Base-by-base conservation (phyloP, 441 rosid genomes). In the Rhodomyrtus psidioides region DNA sequence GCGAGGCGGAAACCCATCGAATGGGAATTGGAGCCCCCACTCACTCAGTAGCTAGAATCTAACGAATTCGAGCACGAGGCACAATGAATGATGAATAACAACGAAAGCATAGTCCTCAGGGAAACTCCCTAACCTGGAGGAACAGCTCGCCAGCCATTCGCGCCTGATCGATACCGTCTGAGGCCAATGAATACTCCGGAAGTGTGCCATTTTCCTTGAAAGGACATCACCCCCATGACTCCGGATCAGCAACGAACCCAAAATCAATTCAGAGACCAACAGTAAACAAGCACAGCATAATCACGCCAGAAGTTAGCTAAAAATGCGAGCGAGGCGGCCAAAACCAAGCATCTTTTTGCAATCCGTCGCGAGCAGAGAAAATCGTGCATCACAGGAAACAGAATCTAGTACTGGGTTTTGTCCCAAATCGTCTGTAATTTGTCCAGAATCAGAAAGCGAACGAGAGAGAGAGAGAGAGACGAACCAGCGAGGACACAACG, bases 121-220 rank as follows among this genome's bases (percentile, higher is more conserved):
- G 12, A 76, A 53, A 8, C 56, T 75, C 76, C 84, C 34, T 16
- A 56, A 95, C 98, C 96, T 94, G 88, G 46, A 91, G 94, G 91
- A 97, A 95, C 16, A 84, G 90, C 59, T 94, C 91, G 81, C 94
- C 98, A 85, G 98, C 98, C 88, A 93, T 86, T 56, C 87, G 91
- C 44, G 98, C 98, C 89, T 96, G 98, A 84, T 85, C 53, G 55
- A 96, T 86, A 30, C 99, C 99, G 81, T 95, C 98, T 42, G 93
- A 60, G 1, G 98, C 96, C 82, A 97, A 89, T 56, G 92, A 93
- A 88, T 89, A 95, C 62, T 97, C 95, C 10, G 91, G 75, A 60
- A 87, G 94, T 53, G 89, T 86, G 2, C 98, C 99, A 87, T 97
- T 95, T 91, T 95, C 98, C 99, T 97, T 90, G n/a, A 62, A 70